Conservation (phyloP, 2,329 filamentous ascomycete species). For the Aspergillus sp. region DNA sequence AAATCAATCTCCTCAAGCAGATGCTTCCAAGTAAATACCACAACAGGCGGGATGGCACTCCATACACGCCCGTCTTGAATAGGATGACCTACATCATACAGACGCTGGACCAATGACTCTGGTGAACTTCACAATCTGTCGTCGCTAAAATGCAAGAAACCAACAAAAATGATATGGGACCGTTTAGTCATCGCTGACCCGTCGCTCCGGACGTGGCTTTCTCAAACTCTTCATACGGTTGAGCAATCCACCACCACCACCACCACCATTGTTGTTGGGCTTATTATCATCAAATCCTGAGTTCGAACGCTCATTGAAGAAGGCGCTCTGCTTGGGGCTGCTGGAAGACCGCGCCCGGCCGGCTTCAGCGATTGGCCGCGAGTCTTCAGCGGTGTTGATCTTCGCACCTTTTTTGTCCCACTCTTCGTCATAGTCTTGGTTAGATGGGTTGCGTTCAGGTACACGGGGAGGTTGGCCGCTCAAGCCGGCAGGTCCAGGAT, state of each 20-base stretch:
- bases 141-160: neutral
- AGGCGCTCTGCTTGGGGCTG: slow-evolving; percentile 50
- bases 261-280: slow-evolving; percentile 46
- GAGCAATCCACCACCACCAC: slow-evolving; percentile 60
- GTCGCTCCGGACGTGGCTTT: slow-evolving; percentile 40
- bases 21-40: no score
- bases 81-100: no score
- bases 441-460: slow-evolving; percentile 68
- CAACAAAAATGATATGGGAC: neutral
- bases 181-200: slow-evolving; percentile 25
- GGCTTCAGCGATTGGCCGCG: slow-evolving; percentile 18
- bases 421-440: slow-evolving; percentile 66
- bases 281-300: slow-evolving; percentile 30
- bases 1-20: no score
- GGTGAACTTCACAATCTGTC: no score
- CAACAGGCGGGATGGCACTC: no score
- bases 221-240: slow-evolving; percentile 77
- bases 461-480: slow-evolving; percentile 27
- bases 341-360: slow-evolving; percentile 46
- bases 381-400: slow-evolving; percentile 48
- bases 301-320: slow-evolving; percentile 50
- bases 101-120: no score
- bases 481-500: slow-evolving; percentile 24
- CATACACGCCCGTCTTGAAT: no score
- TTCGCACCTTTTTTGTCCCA: slow-evolving; percentile 58